Percentiles rank a stretch among this genome's conserved stretches.
These are phyloP conservation scores for Kwoniella mangroviensis DNA, from an alignment of 768 basidiomycete genomes.

Conservation along the genomic window DNA sequence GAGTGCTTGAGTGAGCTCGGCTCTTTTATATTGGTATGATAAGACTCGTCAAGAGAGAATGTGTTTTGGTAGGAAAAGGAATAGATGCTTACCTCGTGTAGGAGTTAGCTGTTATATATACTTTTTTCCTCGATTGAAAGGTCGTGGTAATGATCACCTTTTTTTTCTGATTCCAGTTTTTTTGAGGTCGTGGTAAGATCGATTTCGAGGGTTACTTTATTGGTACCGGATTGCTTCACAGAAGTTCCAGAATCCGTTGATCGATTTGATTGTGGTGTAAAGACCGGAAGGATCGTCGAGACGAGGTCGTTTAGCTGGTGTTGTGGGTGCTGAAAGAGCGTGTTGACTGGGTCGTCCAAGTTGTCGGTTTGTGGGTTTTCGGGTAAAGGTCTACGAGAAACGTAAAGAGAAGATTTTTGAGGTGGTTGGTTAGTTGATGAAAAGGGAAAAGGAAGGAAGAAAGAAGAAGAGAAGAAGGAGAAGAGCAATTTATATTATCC, in stretches of 20 bases:
- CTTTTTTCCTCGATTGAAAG: conserved; percentile 10
- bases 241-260: conserved; percentile 12
- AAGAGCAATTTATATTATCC: conserved; percentile 9
- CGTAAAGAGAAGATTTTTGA: conserved; percentile 13
- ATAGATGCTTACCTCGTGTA: conserved; percentile 26
- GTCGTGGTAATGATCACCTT: conserved; percentile 13
- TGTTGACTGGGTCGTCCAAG: conserved; percentile 6
- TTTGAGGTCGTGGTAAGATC: conserved; percentile 21
- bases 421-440: conserved; percentile 12
- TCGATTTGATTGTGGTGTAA: conserved; percentile 5
- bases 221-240: conserved; percentile 1
- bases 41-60: neutral
- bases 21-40: conserved; percentile 18
- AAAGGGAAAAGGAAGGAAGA: conserved; percentile 12
- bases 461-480: conserved; percentile 1
- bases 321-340: conserved; percentile 17
- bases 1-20: conserved; percentile 17
- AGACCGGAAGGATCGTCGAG: conserved; percentile 15
- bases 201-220: conserved; percentile 10
- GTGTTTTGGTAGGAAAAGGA: neutral
- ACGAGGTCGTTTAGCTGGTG: neutral
- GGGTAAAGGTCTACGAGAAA: conserved; percentile 6
- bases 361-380: conserved; percentile 6
- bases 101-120: conserved; percentile 21
- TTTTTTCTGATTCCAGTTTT: neutral